Conservation (phyloP, 768 basidiomycete genomes). For the Trametes cubensis region DNA sequence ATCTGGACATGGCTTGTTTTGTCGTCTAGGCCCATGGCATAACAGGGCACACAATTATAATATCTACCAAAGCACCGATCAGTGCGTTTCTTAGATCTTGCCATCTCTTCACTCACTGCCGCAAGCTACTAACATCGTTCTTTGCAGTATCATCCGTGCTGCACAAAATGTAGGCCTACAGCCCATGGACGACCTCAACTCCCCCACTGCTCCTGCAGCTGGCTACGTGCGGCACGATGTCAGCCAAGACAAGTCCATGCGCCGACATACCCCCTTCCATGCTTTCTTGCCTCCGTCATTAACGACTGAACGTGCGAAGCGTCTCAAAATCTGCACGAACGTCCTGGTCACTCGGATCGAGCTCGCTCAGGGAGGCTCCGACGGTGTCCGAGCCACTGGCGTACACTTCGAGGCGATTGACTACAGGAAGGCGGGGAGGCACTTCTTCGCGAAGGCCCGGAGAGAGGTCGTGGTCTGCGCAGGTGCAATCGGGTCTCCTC, state of each 20-base stretch:
- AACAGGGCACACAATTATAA: conserved; percentile 11
- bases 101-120: not conserved
- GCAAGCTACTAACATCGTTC: not conserved
- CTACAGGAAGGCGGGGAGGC: conserved; percentile 10
- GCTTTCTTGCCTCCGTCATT: conserved; percentile 25
- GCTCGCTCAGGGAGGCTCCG: not conserved
- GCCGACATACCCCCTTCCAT: conserved; percentile 24
- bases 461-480: conserved; percentile 26
- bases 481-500: conserved; percentile 22
- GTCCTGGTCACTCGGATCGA: conserved; percentile 12
- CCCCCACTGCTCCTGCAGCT: conserved; percentile 20
- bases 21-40: conserved; percentile 19
- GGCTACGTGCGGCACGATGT: conserved; percentile 23
- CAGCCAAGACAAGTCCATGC: conserved; percentile 20
- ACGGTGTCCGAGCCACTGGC: not conserved
- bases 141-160: conserved; percentile 17
- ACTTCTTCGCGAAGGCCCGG: conserved; percentile 16
- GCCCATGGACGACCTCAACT: conserved; percentile 22
- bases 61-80: conserved; percentile 3
- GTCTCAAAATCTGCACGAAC: conserved; percentile 29
- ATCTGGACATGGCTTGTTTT: not conserved
- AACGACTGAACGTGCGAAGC: conserved; percentile 3
- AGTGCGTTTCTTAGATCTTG: not conserved
- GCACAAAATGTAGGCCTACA: conserved; percentile 21
- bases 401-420: conserved; percentile 12